Percentiles rank a stretch among this genome's conserved stretches.
phyloP scores from a whole-genome alignment of 768 basidiomycete species.

The Amanita jacksonii region DNA sequence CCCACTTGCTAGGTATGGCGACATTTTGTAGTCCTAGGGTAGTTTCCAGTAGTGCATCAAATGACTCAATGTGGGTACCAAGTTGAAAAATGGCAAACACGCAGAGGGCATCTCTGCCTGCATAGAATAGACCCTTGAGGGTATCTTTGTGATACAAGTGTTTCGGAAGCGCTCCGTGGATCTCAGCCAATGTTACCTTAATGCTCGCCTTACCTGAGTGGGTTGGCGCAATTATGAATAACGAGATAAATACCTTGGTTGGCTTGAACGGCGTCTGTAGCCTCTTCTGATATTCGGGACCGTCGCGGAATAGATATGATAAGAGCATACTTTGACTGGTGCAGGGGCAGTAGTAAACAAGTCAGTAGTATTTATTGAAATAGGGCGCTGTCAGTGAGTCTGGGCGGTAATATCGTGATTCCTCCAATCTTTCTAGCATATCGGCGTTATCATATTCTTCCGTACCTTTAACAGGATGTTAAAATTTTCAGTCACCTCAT shows the following conservation, averaged over 20 bases:
- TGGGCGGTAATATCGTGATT: too few relatives aligned
- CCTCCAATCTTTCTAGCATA: too few relatives aligned
- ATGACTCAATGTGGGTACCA: constrained; percentile 39
- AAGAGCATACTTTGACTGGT: too few relatives aligned
- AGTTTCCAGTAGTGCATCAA: constrained; percentile 7
- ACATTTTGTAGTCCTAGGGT: constrained; percentile 13
- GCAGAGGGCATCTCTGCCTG: constrained; percentile 38
- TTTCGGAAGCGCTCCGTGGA: constrained; percentile 43
- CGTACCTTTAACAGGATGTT: too few relatives aligned
- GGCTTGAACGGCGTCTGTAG: constrained; percentile 32
- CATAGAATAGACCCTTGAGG: constrained; percentile 34
- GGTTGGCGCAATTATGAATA: neutral
- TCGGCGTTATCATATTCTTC: too few relatives aligned
- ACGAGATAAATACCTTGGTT: constrained; percentile 21
- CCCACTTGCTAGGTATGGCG: constrained; percentile 27
- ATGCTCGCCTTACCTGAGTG: neutral
- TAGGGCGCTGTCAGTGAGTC: too few relatives aligned
- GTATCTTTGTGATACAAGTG: constrained; percentile 43
- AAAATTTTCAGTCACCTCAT: too few relatives aligned
- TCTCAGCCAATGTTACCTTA: constrained; percentile 37
- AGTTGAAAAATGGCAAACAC: constrained; percentile 37
- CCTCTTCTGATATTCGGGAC: constrained; percentile 33
- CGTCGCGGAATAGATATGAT: constrained; percentile 26
- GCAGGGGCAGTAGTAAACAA: too few relatives aligned
- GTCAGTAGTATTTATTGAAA: too few relatives aligned